Base-by-base conservation (phyloP, 441 rosid species). In the Aleurites moluccanus region DNA sequence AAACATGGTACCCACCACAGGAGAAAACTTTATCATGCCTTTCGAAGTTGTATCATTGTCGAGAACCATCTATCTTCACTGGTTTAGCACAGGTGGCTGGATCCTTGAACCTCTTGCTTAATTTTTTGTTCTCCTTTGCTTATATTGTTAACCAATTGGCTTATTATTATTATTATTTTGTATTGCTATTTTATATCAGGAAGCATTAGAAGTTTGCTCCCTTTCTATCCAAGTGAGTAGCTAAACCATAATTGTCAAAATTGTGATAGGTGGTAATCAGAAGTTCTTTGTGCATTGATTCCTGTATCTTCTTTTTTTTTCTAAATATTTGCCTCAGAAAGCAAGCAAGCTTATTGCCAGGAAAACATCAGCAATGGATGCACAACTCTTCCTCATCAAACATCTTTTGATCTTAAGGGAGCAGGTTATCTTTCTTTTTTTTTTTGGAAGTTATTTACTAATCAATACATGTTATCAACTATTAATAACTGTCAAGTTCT, bases 201-300 rank as follows among this genome's bases (percentile, higher is more conserved):
- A 96, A 96, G 98, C 96, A 53, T 93, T 96, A 30, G 98, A 96
- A 87, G 87, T 93, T 81, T 96, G 99, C 85, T 87, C 98, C 45
- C 75, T 73, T 60, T 96, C 97, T 60, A 85, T 93, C 82, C 99
- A 93, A 83, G 98, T 94, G 82, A 88, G 91, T 83, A 82, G 76
- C 82, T 81, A 77, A 68, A 66, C 27, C 42, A 7, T 55, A 63
- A 45, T 74, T 67, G 44, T 55, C 56, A 64, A 33, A 47, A 49
- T 63, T 68, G 10, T 64, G 18, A 23, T 4, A 35, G 55, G 64
- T 63, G 33, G 53, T 27, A 21, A 55, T 62, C 77, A 28, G 47
- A 49, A 69, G 10, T 52, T 68, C 35, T 44, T 27, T 47, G 7
- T 47, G 55, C n/a, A 25, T 15, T 11, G 45, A 3, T 66, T 69